phyloP scores from a whole-genome alignment of 116 monocot species.

The Thalassia testudinum region DNA sequence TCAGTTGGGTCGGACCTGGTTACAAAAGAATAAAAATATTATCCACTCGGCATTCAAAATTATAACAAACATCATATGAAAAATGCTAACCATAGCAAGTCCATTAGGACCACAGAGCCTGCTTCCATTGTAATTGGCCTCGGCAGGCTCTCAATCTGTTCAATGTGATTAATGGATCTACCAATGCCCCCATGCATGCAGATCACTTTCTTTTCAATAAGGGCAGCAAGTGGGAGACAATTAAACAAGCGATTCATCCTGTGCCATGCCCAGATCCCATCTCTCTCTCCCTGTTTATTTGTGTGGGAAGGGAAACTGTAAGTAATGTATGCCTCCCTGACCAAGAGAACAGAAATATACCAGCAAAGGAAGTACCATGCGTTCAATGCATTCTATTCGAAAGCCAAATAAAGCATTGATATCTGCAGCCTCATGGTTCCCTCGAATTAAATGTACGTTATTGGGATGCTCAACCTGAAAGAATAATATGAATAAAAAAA shows the following conservation, averaged over 20 bases:
- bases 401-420: constrained; percentile 99
- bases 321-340: not conserved
- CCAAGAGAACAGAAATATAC: not conserved
- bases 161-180: constrained; percentile 80
- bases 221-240: constrained; percentile 80
- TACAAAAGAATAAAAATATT: not conserved
- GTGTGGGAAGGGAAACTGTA: constrained; percentile 2
- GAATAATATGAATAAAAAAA: not conserved
- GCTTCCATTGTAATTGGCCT: constrained; percentile 99
- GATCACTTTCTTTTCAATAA: constrained; percentile 98
- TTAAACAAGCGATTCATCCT: constrained; percentile 95
- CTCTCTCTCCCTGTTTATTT: constrained; percentile 66
- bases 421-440: constrained; percentile 99
- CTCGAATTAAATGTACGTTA: constrained; percentile 88
- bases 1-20: constrained; percentile 99
- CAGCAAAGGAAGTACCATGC: constrained; percentile 78
- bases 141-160: constrained; percentile 96
- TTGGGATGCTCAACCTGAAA: constrained; percentile 67
- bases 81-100: constrained; percentile 64
- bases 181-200: constrained; percentile 99
- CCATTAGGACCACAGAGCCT: constrained; percentile 92
- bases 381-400: constrained; percentile 96
- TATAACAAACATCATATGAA: no score
- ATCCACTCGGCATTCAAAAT: no score
- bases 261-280: constrained; percentile 99